Conservation (phyloP, 208 protist genomes). For the Kentomonas sorsogonicus region DNA sequence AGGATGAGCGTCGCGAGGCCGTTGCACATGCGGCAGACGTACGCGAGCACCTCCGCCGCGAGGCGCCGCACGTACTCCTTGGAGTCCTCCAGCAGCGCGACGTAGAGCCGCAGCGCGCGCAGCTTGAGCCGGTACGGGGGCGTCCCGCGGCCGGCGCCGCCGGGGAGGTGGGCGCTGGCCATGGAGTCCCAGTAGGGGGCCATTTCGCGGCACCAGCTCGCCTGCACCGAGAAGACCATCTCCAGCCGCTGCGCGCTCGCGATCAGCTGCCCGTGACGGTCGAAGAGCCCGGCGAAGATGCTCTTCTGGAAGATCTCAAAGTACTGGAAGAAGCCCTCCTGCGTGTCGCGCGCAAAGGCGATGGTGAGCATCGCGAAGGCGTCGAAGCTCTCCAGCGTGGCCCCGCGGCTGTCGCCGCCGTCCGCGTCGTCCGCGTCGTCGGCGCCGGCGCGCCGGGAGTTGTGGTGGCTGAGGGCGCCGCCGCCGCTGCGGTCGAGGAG, state of each 20-base stretch:
- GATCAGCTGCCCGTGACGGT: slow-evolving; percentile 56
- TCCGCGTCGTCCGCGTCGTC: slow-evolving; percentile 6
- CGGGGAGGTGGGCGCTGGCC: too few species aligned
- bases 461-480: not conserved
- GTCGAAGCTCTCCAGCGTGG: slow-evolving; percentile 59
- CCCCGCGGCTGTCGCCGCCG: slow-evolving; percentile 23
- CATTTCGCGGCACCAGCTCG: slow-evolving; percentile 84
- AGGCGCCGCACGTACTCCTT: slow-evolving; percentile 85
- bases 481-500: slow-evolving; percentile 44
- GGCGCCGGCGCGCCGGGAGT: too few species aligned
- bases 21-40: slow-evolving; percentile 48
- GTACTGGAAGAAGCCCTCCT: slow-evolving; percentile 68
- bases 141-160: too few species aligned
- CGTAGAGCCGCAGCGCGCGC: slow-evolving; percentile 56
- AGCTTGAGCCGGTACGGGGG: slow-evolving; percentile 41
- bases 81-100: slow-evolving; percentile 64
- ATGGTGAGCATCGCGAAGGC: slow-evolving; percentile 77
- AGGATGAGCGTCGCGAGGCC: slow-evolving; percentile 51
- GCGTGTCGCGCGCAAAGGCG: slow-evolving; percentile 77
- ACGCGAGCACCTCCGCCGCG: slow-evolving; percentile 71
- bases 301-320: slow-evolving; percentile 83
- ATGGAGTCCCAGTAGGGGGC: slow-evolving; percentile 33
- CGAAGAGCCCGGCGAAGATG: slow-evolving; percentile 72
- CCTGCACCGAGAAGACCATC: slow-evolving; percentile 78
- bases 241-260: slow-evolving; percentile 64